Evolutionary conservation across 2,329 filamentous ascomycete genomes (phyloP), one percentile per base, ranked within the genome.

Genomic region (Xylaria sp.): DNA sequence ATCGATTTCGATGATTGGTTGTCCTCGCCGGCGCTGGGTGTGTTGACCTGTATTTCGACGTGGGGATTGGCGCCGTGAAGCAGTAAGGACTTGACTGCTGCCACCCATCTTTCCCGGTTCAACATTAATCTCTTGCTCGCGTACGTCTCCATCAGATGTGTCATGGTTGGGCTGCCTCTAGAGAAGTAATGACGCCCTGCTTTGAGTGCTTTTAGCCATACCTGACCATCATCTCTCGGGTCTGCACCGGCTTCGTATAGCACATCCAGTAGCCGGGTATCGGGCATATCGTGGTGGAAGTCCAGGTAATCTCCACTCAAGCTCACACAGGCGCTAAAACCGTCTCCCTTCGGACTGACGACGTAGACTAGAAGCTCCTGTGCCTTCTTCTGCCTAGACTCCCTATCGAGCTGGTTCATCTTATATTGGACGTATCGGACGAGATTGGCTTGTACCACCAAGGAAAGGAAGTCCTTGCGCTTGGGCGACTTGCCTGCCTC

Each of bases 281-380:
- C 76, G 4, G 78, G 77, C 78, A 79, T 78, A 48, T 79, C 78
- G 69, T 78, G 77, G 65, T 79, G 78, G 56, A 79, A 78, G 66
- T 78, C 78, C 3, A 73, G 66, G 20, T 78, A 79, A 56, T 79
- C 77, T 12, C 78, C 78, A 39, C 74, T 76, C n/a, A 78, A 70
- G 25, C 74, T 72, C 9, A 76, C 76, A 28, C 78, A 79, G 2
- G 78, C 77, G 52, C 76, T 78, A 44, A 79, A 75, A 1, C 77
- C 77, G 10, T 78, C 77, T 25, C 73, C 76, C 60, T 76, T 77
- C 13, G 78, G 78, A 46, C 76, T 75, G 37, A 78, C 74, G 7
- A 75, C 74, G 54, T 75, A 76, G 2, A 72, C 64, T 6, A 79
- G 70, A n/a, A 79, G 73, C 62, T 79, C 78, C 44, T 78, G 76